A percentile compares a stretch with the other conserved stretches of the same genome.
These are phyloP conservation scores for Saccharomycopsis phalli DNA, from an alignment of 1,139 yeast genomes.

Conservation along the genomic window DNA sequence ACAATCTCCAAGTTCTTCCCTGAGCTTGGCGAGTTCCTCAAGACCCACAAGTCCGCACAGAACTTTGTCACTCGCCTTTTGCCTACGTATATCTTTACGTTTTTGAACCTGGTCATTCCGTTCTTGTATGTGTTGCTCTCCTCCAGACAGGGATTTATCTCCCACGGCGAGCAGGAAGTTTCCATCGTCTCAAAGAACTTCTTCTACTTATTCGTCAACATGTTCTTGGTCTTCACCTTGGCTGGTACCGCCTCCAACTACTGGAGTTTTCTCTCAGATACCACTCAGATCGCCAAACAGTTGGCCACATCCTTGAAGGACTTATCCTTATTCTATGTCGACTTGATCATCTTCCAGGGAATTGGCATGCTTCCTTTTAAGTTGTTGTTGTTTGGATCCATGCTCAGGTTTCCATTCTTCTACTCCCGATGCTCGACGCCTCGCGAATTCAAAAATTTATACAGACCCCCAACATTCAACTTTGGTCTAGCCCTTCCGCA, in stretches of 20 bases:
- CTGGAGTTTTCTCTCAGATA: slow-evolving; percentile 62
- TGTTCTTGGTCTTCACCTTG: slow-evolving; percentile 74
- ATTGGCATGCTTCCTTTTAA: slow-evolving; percentile 78
- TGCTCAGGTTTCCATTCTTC: slow-evolving; percentile 35
- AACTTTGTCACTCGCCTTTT: slow-evolving; percentile 68
- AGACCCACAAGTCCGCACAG: slow-evolving; percentile 46
- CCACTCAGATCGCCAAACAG: slow-evolving; percentile 70
- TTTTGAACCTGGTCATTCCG: slow-evolving; percentile 65
- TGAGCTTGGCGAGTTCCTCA: slow-evolving; percentile 52
- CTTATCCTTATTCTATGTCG: slow-evolving; percentile 71
- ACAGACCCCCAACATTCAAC: slow-evolving; percentile 57
- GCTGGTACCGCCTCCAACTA: slow-evolving; percentile 67
- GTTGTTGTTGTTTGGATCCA: slow-evolving; percentile 46
- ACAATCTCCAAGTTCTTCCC: slow-evolving; percentile 70
- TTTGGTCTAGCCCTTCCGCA: slow-evolving; percentile 61
- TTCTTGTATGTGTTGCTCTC: slow-evolving; percentile 67
- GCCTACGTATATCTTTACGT: slow-evolving; percentile 68
- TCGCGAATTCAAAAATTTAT: slow-evolving; percentile 42
- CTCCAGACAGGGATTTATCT: slow-evolving; percentile 62
- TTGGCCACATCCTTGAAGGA: slow-evolving; percentile 64
- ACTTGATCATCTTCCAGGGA: slow-evolving; percentile 74
- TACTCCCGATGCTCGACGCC: slow-evolving; percentile 41
- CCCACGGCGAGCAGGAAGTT: slow-evolving; percentile 74
- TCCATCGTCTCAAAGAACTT: slow-evolving; percentile 75
- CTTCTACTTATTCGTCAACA: slow-evolving; percentile 73